Evolutionary conservation across 1,284 basidiomycete genomes (phyloP), one percentile per base, ranked within the genome.

Genomic region (Meripilus lineatus): DNA sequence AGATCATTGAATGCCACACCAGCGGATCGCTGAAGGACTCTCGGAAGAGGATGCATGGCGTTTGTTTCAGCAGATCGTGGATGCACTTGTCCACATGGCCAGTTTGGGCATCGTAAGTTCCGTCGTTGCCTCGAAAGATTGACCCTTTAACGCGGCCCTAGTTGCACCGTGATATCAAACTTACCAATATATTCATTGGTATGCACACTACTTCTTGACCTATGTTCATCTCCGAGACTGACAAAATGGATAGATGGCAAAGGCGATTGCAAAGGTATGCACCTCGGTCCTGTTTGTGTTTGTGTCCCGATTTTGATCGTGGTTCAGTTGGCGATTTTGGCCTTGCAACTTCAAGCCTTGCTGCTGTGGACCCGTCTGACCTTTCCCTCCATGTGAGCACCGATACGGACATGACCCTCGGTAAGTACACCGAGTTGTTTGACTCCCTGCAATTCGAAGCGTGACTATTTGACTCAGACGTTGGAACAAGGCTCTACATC

Each of bases 111-210:
- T 98, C 53, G 86, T 83, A 37, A 37, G 75, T 64, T 14, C 5
- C 5, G 23, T 6, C 42, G 10, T 23, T 7, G 42, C 47, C 15
- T 5, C 32, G 23, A 17, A 22, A 39, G 22, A 28, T 35, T 55
- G 8, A 58, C 11, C 23, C 17, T 25, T 40, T 21, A 25, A 24
- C 20, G 15, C 6, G n/a, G 18, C 21, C 35, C 6, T 46, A 83
- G 81, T 63, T 97, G 22, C 93, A 97, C 67, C 77, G 94, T 38
- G 94, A 97, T 61, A 88, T 95, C 62, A 96, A 95, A 61, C 69
- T 91, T 13, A 89, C 87, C 0, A 95, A 95, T 56, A 92, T 95
- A 49, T 90, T 95, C 60, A 89, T 95, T 39, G 88, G 87, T 88
- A 56, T 25, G 23, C 32, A 20, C 14, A 25, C 39, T 1, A 10